A percentile compares a stretch with the other conserved stretches of the same genome.
phyloP scores from a whole-genome alignment of 1,284 basidiomycete genomes.

The Ceratobasidium theobromae region DNA sequence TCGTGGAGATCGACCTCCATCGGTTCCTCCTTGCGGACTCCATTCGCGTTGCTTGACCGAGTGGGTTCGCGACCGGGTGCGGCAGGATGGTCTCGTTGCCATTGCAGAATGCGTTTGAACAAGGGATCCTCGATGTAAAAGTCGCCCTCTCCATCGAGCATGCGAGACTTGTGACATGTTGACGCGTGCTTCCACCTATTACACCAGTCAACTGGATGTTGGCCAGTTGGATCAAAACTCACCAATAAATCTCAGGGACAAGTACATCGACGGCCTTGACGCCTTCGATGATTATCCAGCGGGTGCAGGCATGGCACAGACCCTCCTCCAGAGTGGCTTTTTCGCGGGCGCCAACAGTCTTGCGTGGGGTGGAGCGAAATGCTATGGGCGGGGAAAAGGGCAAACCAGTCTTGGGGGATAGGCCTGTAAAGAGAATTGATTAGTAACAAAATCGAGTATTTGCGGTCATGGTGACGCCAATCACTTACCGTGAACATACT shows the following conservation, averaged over 20 bases:
- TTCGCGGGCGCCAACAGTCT: conserved; percentile 55
- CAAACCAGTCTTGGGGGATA: conserved; percentile 58
- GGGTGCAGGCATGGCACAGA: conserved; percentile 69
- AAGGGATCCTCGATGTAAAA: conserved; percentile 50
- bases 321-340: conserved; percentile 62
- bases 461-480: neutral
- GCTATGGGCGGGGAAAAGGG: conserved; percentile 74
- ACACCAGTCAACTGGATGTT: conserved; percentile 3
- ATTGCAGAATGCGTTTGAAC: conserved; percentile 10
- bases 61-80: neutral
- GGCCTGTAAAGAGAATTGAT: conserved; percentile 47
- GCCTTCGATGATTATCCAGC: conserved; percentile 70
- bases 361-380: conserved; percentile 55
- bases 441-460: neutral
- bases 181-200: conserved; percentile 79
- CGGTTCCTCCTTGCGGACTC: neutral
- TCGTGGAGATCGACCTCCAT: conserved; percentile 16
- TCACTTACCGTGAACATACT: conserved; percentile 69
- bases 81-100: conserved; percentile 16
- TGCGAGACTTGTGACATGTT: conserved; percentile 61
- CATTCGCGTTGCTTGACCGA: neutral
- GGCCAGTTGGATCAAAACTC: conserved; percentile 37
- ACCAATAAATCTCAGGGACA: conserved; percentile 72
- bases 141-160: conserved; percentile 56
- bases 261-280: conserved; percentile 69